Percentiles rank a stretch among this genome's conserved stretches.
These are phyloP conservation scores for Jaapia argillacea DNA, from an alignment of 768 basidiomycete genomes.

Conservation along the genomic window DNA sequence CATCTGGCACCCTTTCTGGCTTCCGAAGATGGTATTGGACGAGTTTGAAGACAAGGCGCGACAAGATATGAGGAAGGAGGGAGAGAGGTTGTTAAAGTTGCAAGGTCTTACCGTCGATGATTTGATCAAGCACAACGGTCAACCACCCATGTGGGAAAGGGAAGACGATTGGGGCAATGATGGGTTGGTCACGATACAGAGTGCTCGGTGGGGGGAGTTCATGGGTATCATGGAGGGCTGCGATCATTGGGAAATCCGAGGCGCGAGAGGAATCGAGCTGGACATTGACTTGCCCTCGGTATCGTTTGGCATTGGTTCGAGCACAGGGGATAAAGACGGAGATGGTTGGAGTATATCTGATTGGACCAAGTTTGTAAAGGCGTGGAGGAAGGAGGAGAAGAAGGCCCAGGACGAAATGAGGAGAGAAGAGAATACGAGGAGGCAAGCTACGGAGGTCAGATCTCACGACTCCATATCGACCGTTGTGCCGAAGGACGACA, in stretches of 20 bases:
- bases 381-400: conserved; percentile 50
- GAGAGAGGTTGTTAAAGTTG: conserved; percentile 15
- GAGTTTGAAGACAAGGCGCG: conserved; percentile 61
- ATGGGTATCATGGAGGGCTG: conserved; percentile 81
- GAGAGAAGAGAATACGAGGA: conserved; percentile 11
- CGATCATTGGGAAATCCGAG: conserved; percentile 96
- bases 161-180: conserved; percentile 77
- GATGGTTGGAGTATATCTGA: conserved; percentile 38
- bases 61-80: conserved; percentile 27
- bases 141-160: conserved; percentile 33
- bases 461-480: conserved; percentile 2
- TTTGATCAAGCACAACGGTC: conserved; percentile 14
- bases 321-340: conserved; percentile 19
- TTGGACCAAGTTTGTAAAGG: conserved; percentile 52
- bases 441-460: neutral
- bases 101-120: conserved; percentile 5
- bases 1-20: conserved; percentile 94
- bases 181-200: conserved; percentile 84
- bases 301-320: conserved; percentile 27
- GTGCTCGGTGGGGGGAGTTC: conserved; percentile 94
- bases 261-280: conserved; percentile 69
- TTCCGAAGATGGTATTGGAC: conserved; percentile 91
- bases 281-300: conserved; percentile 45
- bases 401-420: conserved; percentile 23
- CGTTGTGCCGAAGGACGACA: conserved; percentile 6